Percentiles rank a stretch among this genome's conserved stretches.
phyloP scores from a whole-genome alignment of 495 filamentous ascomycete genomes.

The Rusavskia elegans region DNA sequence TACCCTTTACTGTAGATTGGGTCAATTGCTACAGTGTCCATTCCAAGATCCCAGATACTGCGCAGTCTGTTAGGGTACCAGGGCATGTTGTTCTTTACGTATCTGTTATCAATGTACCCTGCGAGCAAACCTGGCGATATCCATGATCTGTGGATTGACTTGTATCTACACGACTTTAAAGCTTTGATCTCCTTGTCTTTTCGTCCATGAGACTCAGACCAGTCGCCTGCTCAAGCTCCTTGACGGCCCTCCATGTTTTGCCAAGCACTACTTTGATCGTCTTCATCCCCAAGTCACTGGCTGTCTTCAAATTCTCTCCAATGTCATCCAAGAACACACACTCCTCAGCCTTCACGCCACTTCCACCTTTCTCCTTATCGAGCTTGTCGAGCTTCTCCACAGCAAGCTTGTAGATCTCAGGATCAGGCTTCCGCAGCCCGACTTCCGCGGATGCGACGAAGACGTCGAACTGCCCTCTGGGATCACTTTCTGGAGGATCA shows the following conservation, averaged over 20 bases:
- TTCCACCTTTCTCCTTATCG: slow-evolving; percentile 34
- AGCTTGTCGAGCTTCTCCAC: slow-evolving; percentile 44
- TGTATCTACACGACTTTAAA: background rate
- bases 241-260: slow-evolving; percentile 58
- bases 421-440: slow-evolving; percentile 76
- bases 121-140: background rate
- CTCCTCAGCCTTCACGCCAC: slow-evolving; percentile 45
- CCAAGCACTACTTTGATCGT: slow-evolving; percentile 78
- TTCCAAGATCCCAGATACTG: too few species aligned
- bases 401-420: slow-evolving; percentile 61
- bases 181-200: slow-evolving; percentile 13
- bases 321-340: slow-evolving; percentile 92
- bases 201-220: slow-evolving; percentile 36
- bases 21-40: too few species aligned
- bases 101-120: too few species aligned
- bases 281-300: slow-evolving; percentile 54
- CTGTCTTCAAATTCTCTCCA: slow-evolving; percentile 77
- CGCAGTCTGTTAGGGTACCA: too few species aligned
- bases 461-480: slow-evolving; percentile 56
- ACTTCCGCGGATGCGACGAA: slow-evolving; percentile 75
- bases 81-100: too few species aligned
- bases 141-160: background rate
- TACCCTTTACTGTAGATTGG: too few species aligned
- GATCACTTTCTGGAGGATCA: slow-evolving; percentile 17
- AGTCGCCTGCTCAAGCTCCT: slow-evolving; percentile 41